These are phyloP conservation scores for Verticillium klebahnii DNA, from an alignment of 2,329 filamentous ascomycete genomes.

Conservation along the genomic window DNA sequence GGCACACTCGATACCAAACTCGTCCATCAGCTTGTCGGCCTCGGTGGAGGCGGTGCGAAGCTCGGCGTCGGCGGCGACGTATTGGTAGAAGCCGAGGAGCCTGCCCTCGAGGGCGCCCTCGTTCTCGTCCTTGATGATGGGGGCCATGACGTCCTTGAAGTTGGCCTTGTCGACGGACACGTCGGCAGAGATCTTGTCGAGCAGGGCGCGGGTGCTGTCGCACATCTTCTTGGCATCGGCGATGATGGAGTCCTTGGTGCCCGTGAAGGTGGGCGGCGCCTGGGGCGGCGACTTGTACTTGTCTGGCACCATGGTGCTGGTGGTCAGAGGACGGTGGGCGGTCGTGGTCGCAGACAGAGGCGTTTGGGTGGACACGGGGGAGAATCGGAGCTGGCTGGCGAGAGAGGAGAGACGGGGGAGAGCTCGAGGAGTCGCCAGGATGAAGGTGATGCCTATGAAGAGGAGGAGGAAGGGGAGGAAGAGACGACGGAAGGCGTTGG, in stretches of 20 bases:
- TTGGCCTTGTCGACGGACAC: conserved; percentile 47
- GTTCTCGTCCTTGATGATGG: conserved; percentile 73
- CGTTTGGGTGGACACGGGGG: conserved; percentile 18
- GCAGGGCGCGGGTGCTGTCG: conserved; percentile 54
- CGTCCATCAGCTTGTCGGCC: conserved; percentile 70
- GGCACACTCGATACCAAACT: conserved; percentile 70
- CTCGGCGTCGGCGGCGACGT: conserved; percentile 64
- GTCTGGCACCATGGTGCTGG: conserved; percentile 58
- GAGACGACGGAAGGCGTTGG: conserved; percentile 23
- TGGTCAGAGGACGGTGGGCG: conserved; percentile 28
- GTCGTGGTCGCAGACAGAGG: conserved; percentile 23
- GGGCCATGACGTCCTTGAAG: conserved; percentile 54
- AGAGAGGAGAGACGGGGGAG: conserved; percentile 54
- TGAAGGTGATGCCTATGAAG: conserved; percentile 52
- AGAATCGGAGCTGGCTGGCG: conserved; percentile 49
- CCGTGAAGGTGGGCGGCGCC: conserved; percentile 71
- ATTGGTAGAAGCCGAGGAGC: conserved; percentile 77
- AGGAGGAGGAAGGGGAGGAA: conserved; percentile 49
- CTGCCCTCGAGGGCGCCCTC: conserved; percentile 51
- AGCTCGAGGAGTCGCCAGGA: conserved; percentile 62
- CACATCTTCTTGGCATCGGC: conserved; percentile 63
- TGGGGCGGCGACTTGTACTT: conserved; percentile 73
- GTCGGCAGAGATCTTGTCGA: conserved; percentile 65
- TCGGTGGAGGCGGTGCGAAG: conserved; percentile 73
- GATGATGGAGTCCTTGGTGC: conserved; percentile 65